Base-by-base conservation (phyloP, 441 rosid species). In the Eutrema salsugineum region DNA sequence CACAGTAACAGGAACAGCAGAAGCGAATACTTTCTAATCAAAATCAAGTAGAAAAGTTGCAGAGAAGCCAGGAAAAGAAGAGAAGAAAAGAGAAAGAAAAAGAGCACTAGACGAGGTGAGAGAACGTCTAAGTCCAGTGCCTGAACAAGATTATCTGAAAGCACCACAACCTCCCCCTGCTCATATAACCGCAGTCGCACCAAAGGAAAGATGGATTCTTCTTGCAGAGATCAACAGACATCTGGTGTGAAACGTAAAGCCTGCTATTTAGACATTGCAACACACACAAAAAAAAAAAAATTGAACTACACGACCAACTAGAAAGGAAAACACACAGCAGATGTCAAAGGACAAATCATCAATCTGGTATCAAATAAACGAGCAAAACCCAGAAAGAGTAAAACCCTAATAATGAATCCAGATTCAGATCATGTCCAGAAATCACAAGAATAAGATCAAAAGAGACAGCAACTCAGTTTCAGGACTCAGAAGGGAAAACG, bases 71-170 rank as follows among this genome's bases (percentile, higher is more conserved):
- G 82, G 1, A 22, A 15, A 49, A 78, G 36, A 1, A 53, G 58
- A 61, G 6, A 17, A 59, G 30, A 12, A 20, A 35, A 39, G 47
- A 56, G 39, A 12, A 27, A 19, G 57, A 15, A 43, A 12, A 16
- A 28, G 36, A 27, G 43, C 44, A 53, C 17, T 28, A 30, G 42
- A 49, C 40, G 30, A 48, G 48, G 35, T 22, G 43, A 57, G 16
- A 12, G 61, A 44, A 40, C 6, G 80, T 82, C 91, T 55, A 93
- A 78, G 92, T 89, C 97, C 96, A 89, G 56, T 88, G 91, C 30
- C 87, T 73, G 65, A 91, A 89, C 24, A 81, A 66, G 70, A 79
- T 72, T 65, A 80, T 87, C 72, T 86, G 81, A n/a, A 86, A 73
- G 49, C 82, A 81, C 86, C 97, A 86, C 74, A 83, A 78, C 78